Evolutionary conservation across 257 asterid genomes (phyloP).

Genomic region (Petunia secreta): DNA sequence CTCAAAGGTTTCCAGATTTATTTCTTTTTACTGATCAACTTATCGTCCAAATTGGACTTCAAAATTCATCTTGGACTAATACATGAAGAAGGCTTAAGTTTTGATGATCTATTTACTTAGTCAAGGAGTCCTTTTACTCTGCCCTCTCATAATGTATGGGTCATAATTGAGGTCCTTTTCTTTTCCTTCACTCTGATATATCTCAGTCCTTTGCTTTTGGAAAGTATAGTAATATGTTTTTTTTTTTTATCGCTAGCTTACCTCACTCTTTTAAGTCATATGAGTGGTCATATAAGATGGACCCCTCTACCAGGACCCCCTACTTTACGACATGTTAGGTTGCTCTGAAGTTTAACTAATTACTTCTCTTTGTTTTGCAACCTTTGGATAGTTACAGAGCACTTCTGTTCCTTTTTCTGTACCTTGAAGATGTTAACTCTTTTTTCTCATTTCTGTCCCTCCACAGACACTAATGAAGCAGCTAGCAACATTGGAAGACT

Average conservation of each 20-base stretch:
- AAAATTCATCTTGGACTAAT: background rate
- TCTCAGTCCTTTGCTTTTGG: background rate
- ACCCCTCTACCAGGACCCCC: background rate
- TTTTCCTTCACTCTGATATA: background rate
- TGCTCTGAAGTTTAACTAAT: background rate
- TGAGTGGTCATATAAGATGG: background rate
- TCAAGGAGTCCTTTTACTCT: background rate
- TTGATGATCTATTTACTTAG: background rate
- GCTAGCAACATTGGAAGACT: constrained; percentile 95
- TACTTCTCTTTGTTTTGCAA: background rate
- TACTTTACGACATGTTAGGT: background rate
- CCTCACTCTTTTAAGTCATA: background rate
- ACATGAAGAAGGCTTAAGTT: background rate
- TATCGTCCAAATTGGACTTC: background rate
- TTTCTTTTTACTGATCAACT: background rate
- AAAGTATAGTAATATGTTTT: background rate
- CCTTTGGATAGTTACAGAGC: background rate
- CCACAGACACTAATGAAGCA: constrained; percentile 85
- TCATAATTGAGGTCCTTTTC: background rate
- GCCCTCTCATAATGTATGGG: background rate
- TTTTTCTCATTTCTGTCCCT: background rate
- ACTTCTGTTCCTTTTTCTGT: background rate
- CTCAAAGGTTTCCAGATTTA: constrained; percentile 13
- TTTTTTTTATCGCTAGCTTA: background rate
- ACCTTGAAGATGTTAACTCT: background rate